phyloP scores from a whole-genome alignment of 805 yeast genomes.

The Candida broadrunensis region DNA sequence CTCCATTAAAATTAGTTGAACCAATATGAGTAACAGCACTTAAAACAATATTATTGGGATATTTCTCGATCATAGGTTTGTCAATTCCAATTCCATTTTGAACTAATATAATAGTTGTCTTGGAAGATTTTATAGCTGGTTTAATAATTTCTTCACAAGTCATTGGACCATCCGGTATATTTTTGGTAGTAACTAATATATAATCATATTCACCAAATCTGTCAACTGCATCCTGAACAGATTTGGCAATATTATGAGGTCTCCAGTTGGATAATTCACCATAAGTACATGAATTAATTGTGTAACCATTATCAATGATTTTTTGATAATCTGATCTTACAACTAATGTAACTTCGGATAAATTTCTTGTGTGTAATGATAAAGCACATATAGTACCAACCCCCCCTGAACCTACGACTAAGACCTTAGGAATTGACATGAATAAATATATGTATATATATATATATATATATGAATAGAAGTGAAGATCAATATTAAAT shows the following conservation, averaged over 20 bases:
- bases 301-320: conserved; percentile 25
- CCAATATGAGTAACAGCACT: conserved; percentile 37
- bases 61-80: conserved; percentile 24
- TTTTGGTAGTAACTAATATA: conserved; percentile 37
- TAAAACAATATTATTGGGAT: conserved; percentile 30
- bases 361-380: conserved; percentile 48
- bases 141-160: conserved; percentile 42
- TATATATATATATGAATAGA: no score
- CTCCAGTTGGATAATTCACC: conserved; percentile 27
- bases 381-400: conserved; percentile 79
- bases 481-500: no score
- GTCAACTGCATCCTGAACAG: conserved; percentile 25
- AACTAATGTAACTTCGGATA: conserved; percentile 38
- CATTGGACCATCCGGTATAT: conserved; percentile 30
- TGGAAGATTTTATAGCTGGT: conserved; percentile 26
- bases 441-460: no score
- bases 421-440: conserved; percentile 28
- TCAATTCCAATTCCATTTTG: conserved; percentile 43
- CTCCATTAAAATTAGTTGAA: conserved; percentile 25
- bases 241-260: conserved; percentile 26
- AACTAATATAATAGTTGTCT: conserved; percentile 29
- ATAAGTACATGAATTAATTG: conserved; percentile 30
- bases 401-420: conserved; percentile 81
- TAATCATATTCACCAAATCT: conserved; percentile 30
- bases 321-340: conserved; percentile 35